Conservation (phyloP, 2,329 filamentous ascomycete species). For the Pezicula neosporulosa region DNA sequence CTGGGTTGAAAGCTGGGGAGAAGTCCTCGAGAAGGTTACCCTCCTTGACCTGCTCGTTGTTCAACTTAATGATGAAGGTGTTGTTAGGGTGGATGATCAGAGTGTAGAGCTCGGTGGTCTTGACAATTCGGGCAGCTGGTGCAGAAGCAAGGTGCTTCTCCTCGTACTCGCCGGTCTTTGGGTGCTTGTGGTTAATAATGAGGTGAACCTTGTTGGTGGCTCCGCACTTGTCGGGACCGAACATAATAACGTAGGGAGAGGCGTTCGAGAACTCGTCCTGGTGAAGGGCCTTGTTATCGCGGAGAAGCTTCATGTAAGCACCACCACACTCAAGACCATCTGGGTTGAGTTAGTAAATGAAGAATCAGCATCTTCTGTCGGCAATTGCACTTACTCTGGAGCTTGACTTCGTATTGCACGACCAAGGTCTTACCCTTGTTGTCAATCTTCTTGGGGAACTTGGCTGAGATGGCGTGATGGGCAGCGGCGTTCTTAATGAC, state of each 20-base stretch:
- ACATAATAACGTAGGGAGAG: constrained; percentile 99
- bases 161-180: constrained; percentile 98
- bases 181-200: constrained; percentile 99
- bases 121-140: constrained; percentile 82
- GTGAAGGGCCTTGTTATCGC: constrained; percentile 95
- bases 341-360: constrained; percentile 38
- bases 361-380: background rate
- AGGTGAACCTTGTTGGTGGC: constrained; percentile 98
- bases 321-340: constrained; percentile 96
- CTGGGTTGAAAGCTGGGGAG: constrained; percentile 86
- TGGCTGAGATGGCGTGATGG: constrained; percentile 98
- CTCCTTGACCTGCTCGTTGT: constrained; percentile 83
- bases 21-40: constrained; percentile 95
- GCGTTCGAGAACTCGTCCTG: constrained; percentile 97
- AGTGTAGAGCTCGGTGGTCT: constrained; percentile 93
- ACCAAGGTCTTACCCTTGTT: constrained; percentile 97
- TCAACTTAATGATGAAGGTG: constrained; percentile 88
- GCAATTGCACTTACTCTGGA: constrained; percentile 70
- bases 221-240: constrained; percentile 98
- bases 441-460: constrained; percentile 94
- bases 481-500: constrained; percentile 97
- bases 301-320: constrained; percentile 98
- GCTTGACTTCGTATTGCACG: constrained; percentile 98
- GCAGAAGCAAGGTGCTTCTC: constrained; percentile 94
- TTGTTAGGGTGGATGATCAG: constrained; percentile 96